phyloP scores from a whole-genome alignment of 2,329 filamentous ascomycete genomes.

The Fusarium mundagurra region DNA sequence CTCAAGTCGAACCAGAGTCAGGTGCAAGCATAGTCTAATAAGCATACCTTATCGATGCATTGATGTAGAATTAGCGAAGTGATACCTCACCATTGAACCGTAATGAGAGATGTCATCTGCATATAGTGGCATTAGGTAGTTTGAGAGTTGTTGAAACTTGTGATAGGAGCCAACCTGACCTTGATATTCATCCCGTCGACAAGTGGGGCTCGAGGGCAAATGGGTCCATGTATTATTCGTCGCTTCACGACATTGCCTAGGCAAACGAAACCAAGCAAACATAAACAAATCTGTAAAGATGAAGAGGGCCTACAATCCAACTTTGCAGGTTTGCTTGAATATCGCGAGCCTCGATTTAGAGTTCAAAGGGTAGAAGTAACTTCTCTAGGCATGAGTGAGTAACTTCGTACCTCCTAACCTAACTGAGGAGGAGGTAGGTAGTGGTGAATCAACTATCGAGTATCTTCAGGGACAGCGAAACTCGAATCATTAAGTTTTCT shows the following conservation, averaged over 20 bases:
- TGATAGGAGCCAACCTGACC: conserved; percentile 1
- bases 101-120: background rate
- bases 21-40: background rate
- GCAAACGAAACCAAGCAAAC: conserved; percentile 22
- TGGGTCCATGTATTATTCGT: background rate
- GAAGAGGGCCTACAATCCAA: background rate
- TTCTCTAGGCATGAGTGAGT: too few relatives aligned
- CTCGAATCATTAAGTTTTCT: background rate
- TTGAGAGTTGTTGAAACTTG: conserved; percentile 8
- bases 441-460: background rate
- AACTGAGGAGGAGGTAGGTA: background rate
- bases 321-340: background rate
- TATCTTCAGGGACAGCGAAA: background rate
- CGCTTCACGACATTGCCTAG: conserved; percentile 1
- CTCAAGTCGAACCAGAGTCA: background rate
- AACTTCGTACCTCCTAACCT: too few relatives aligned
- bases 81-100: background rate
- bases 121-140: background rate
- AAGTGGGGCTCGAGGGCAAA: conserved; percentile 1
- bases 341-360: background rate
- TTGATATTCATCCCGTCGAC: background rate
- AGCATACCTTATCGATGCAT: background rate
- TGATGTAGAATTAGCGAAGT: background rate
- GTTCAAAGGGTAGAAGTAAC: background rate
- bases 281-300: background rate